phyloP scores from a whole-genome alignment of 495 filamentous ascomycete genomes.

The Trichoderma erinaceum region DNA sequence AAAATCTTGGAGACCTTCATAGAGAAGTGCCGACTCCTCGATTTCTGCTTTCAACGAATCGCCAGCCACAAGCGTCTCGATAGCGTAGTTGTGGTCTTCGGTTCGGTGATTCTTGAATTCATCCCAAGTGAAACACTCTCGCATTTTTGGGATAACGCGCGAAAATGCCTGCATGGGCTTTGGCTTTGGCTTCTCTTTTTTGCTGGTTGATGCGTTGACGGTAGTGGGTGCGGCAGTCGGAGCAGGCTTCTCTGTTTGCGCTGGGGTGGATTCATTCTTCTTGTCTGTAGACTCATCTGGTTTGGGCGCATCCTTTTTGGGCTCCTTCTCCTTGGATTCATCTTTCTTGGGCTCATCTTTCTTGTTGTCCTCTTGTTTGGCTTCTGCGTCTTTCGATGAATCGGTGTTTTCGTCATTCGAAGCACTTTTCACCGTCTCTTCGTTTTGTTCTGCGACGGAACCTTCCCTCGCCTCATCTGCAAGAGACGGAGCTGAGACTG shows the following conservation, averaged over 20 bases:
- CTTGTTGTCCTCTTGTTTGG: background rate
- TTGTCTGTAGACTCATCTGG: background rate
- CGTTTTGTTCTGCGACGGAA: background rate
- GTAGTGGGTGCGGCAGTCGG: background rate
- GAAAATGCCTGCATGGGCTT: conserved; percentile 3
- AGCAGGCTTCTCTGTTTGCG: background rate
- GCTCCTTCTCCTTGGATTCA: background rate
- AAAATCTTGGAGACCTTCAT: background rate
- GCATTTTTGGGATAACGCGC: background rate
- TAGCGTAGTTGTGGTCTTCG: background rate
- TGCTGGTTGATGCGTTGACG: background rate
- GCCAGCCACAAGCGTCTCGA: conserved; percentile 7
- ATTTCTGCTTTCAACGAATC: conserved; percentile 3
- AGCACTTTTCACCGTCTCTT: background rate
- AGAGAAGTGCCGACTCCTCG: background rate
- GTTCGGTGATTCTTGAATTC: conserved; percentile 3
- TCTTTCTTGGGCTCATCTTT: background rate
- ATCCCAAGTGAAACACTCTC: background rate
- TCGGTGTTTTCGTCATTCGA: background rate
- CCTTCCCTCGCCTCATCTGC: background rate
- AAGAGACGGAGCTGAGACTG: background rate
- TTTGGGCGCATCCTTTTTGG: background rate
- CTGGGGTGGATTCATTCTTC: background rate
- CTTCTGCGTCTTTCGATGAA: background rate
- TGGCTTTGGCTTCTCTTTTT: conserved; percentile 8